phyloP scores from a whole-genome alignment of 2,329 filamentous ascomycete species.

The Coniochaeta ligniaria region DNA sequence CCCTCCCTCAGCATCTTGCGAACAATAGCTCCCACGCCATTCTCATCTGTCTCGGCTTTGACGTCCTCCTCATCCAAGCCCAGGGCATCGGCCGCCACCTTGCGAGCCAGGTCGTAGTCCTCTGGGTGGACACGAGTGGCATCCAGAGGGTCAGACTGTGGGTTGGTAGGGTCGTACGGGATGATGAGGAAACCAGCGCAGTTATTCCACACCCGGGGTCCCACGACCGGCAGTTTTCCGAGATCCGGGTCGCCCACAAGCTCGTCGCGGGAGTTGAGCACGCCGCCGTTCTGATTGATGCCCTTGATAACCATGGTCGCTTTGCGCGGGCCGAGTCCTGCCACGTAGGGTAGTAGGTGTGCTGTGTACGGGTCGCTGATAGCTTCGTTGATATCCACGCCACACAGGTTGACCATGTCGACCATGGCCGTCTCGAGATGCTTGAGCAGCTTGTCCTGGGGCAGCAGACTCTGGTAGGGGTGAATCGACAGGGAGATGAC shows the following conservation, averaged over 20 bases:
- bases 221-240: constrained; percentile 71
- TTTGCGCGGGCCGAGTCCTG: constrained; percentile 87
- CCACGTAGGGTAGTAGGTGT: constrained; percentile 83
- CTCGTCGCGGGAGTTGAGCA: constrained; percentile 77
- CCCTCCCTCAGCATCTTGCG: constrained; percentile 93
- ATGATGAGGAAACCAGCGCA: constrained; percentile 94
- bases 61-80: constrained; percentile 98
- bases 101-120: constrained; percentile 95
- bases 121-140: constrained; percentile 97
- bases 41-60: constrained; percentile 86
- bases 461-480: constrained; percentile 79
- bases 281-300: constrained; percentile 84
- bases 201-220: constrained; percentile 89
- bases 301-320: constrained; percentile 79
- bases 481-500: constrained; percentile 84
- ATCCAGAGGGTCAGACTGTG: constrained; percentile 84
- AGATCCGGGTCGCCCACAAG: constrained; percentile 82
- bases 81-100: constrained; percentile 95
- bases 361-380: constrained; percentile 74
- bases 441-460: constrained; percentile 78
- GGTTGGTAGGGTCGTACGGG: constrained; percentile 75
- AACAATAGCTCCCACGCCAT: constrained; percentile 83
- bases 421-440: constrained; percentile 95
- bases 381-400: constrained; percentile 91
- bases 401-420: constrained; percentile 95